Base-by-base conservation (phyloP, 805 yeast genomes). In the Ogataea allantospora region DNA sequence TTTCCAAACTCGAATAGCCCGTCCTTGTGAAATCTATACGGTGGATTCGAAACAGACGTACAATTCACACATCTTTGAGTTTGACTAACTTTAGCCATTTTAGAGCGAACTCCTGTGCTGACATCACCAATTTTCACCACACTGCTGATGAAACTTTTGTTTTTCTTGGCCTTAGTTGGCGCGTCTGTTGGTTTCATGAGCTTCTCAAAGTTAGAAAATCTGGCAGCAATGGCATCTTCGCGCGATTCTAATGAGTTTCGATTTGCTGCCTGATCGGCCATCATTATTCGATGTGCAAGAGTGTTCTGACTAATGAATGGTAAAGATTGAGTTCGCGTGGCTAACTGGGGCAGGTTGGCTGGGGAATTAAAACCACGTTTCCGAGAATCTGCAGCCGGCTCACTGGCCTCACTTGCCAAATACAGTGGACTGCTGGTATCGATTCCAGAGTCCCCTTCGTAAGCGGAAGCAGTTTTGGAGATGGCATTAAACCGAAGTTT, bases 401-500 rank as follows among this genome's bases (percentile, higher is more conserved):
- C 33, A 15, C 14, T 15, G 6, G 32, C 6, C 15, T 38, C 36
- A 20, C 20, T 23, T 13, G 32, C 15, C 7, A 38, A 12, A 23
- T 16, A 27, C 27, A 32, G 17, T 9, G 41, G 41, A 21, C 41
- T 38, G 33, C 41, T 38, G 13, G 26, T 27, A 19, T 38, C 32
- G 7, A 17, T 13, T 13, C 18, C 41, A 4, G 41, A 16, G 5
- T 21, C 23, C 6, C 14, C 14, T 9, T 15, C 18, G 12, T 35
- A 25, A 10, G 13, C 9, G 33, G 24, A 7, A 3, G 27, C 24
- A 11, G 32, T 30, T 9, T 15, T 38, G 33, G 31, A 33, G 6
- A 55, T 48, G 3, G 53, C 47, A 33, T 45, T 71, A 68, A 79
- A 66, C 46, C 74, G 71, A 35, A 79, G 58, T 44, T 77, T 66